phyloP scores from a whole-genome alignment of 1,139 yeast genomes.

The Pichia sp. region DNA sequence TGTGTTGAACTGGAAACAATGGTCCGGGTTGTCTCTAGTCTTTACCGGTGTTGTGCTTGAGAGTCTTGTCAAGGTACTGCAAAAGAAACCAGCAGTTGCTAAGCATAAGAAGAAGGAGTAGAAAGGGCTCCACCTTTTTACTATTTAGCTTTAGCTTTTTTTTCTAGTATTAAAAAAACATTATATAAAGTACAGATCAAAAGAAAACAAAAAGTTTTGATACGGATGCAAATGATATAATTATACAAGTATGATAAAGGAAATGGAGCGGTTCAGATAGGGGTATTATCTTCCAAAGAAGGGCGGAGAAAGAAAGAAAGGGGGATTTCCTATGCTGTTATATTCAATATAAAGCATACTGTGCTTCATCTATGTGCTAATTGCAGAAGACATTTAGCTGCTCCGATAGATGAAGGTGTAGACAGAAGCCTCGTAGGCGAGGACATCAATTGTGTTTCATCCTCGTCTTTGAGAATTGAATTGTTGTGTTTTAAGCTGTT shows the following conservation, averaged over 20 bases:
- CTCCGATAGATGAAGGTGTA: constrained; percentile 47
- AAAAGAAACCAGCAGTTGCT: constrained; percentile 13
- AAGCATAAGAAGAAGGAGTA: constrained; percentile 10
- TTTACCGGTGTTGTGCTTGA: constrained; percentile 78
- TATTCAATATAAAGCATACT: neutral
- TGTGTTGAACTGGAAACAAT: constrained; percentile 54
- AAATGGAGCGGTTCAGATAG: neutral
- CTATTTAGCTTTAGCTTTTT: neutral
- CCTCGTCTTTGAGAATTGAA: constrained; percentile 7
- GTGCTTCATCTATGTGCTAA: constrained; percentile 32
- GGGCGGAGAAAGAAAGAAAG: neutral
- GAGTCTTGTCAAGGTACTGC: constrained; percentile 43
- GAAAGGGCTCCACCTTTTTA: neutral
- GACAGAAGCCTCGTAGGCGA: constrained; percentile 35
- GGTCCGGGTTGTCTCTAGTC: constrained; percentile 75
- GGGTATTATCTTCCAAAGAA: neutral
- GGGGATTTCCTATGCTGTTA: neutral
- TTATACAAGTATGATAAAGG: neutral
- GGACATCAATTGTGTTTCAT: constrained; percentile 29
- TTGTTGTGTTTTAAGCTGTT: neutral
- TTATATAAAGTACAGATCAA: neutral
- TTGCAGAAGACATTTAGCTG: constrained; percentile 43
- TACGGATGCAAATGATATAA: neutral
- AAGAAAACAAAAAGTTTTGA: neutral
- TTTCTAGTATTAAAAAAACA: neutral